These are phyloP conservation scores for Penicillium chermesinum DNA, from an alignment of 495 filamentous ascomycete species.

Conservation along the genomic window DNA sequence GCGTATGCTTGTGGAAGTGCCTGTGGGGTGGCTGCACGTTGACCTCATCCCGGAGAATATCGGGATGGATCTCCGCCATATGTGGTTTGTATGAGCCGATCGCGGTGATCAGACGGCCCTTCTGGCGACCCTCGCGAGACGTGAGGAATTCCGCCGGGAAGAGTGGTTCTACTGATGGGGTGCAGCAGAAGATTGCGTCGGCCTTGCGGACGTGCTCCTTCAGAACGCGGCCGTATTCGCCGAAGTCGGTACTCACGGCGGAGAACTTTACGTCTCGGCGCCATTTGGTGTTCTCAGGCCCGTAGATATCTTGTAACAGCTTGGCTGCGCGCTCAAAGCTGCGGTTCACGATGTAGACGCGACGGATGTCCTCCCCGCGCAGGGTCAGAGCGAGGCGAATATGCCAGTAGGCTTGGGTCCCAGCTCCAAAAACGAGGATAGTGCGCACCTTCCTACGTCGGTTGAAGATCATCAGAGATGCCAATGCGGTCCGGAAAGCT, in stretches of 20 bases:
- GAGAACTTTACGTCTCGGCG: constrained; percentile 62
- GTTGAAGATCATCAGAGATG: constrained; percentile 66
- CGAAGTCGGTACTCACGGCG: constrained; percentile 64
- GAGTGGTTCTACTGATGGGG: constrained; percentile 54
- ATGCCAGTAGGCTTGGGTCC: constrained; percentile 92
- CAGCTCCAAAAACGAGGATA: constrained; percentile 81
- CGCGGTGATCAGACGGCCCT: constrained; percentile 71
- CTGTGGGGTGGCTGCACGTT: constrained; percentile 42
- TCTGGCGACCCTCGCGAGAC: constrained; percentile 60
- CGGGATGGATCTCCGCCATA: constrained; percentile 81
- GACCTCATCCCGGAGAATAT: constrained; percentile 66
- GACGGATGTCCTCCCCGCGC: constrained; percentile 63
- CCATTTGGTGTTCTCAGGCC: constrained; percentile 42
- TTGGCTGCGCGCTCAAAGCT: constrained; percentile 57
- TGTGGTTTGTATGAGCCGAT: constrained; percentile 79
- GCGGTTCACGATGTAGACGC: constrained; percentile 74
- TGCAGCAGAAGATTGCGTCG: constrained; percentile 78
- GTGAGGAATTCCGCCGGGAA: constrained; percentile 64
- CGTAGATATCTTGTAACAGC: constrained; percentile 54
- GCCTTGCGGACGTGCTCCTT: constrained; percentile 61
- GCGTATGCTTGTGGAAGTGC: constrained; percentile 67
- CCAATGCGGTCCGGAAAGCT: constrained; percentile 88
- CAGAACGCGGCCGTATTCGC: constrained; percentile 62
- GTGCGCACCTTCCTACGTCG: constrained; percentile 65
- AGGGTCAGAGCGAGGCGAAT: constrained; percentile 75